These are phyloP conservation scores for Ganoderma lucidum DNA, from an alignment of 1,284 basidiomycete genomes.

Conservation along the genomic window DNA sequence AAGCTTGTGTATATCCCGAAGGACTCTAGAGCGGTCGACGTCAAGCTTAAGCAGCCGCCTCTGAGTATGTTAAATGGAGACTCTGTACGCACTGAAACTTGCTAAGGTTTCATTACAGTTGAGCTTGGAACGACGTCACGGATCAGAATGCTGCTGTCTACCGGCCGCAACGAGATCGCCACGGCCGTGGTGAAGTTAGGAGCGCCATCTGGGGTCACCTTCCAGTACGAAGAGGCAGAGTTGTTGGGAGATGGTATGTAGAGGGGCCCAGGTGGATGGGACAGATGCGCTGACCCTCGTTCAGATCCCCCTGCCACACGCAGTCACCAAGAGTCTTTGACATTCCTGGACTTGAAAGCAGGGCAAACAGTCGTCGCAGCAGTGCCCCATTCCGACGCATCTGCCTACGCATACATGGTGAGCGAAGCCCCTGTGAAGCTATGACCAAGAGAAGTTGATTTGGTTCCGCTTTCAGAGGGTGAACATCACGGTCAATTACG, in stretches of 20 bases:
- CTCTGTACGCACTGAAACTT: background rate
- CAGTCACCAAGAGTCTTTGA: slow-evolving; percentile 51
- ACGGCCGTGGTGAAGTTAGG: slow-evolving; percentile 61
- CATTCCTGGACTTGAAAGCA: slow-evolving; percentile 54
- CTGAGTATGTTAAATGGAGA: slow-evolving; percentile 53
- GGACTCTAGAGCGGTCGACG: slow-evolving; percentile 65
- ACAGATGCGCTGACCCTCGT: slow-evolving; percentile 3
- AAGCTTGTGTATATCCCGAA: slow-evolving; percentile 64
- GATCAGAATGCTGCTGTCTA: slow-evolving; percentile 62
- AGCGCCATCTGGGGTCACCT: slow-evolving; percentile 58
- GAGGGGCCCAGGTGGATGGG: background rate
- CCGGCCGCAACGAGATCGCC: slow-evolving; percentile 70
- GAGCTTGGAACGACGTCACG: slow-evolving; percentile 67
- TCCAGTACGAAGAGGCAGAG: slow-evolving; percentile 55
- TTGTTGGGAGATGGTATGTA: slow-evolving; percentile 48
- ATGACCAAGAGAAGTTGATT: background rate
- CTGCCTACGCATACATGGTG: slow-evolving; percentile 65
- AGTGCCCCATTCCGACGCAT: slow-evolving; percentile 70
- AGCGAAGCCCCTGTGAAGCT: slow-evolving; percentile 12
- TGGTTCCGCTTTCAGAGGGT: slow-evolving; percentile 59
- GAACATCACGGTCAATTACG: slow-evolving; percentile 66
- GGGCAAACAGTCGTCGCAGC: slow-evolving; percentile 56
- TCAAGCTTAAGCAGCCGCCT: slow-evolving; percentile 66
- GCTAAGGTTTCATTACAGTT: slow-evolving; percentile 51
- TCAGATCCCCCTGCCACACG: slow-evolving; percentile 40